Base-by-base conservation (phyloP, 352 stramenopile species). In the Thalassiosira exigua region DNA sequence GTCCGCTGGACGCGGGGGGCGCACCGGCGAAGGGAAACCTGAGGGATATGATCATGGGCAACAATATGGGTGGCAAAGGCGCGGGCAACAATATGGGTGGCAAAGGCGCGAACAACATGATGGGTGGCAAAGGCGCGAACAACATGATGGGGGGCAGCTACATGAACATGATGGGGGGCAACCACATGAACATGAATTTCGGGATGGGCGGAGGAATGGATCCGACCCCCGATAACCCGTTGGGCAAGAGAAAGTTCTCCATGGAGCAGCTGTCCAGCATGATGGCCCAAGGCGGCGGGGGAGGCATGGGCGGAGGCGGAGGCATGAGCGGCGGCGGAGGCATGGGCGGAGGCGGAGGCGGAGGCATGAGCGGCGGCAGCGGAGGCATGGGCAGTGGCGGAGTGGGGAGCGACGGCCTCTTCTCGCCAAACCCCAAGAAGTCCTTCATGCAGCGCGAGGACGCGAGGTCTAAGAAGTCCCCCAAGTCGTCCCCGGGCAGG, bases 371-470 rank as follows among this genome's bases (percentile, higher is more conserved):
- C 14, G n/a, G n/a, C n/a, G n/a, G n/a, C n/a, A n/a, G n/a, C n/a
- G n/a, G n/a, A n/a, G n/a, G n/a, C n/a, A n/a, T n/a, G n/a, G 39
- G 17, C 7, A 14, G 36, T 14, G 36, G 36, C 7, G 36, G 36
- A 14, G 14, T 44, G 36, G 36, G 14, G 7, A 14, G 14, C 36
- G 7, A 14, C 36, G 36, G 14, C 36, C 36, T 24, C 4, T 53
- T 0, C 2, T 62, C 59, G n/a, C 62, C 57, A 5, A 79, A 62
- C 46, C 72, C 72, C 2, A 81, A 81, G 51, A 81, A 81, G 53
- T 48, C 62, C 30, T 71, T 81, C 24, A 41, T 81, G 9, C 57
- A 71, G 30, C 54, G 72, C 3, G 46, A 75, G 60, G 46, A 19
- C 46, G 46, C 46, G 46, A 7, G n/a, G n/a, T n/a, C n/a, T n/a